Percentiles rank a stretch among this genome's conserved stretches.
Conservation (phyloP, 192 early-diverging fungal species). For the Coemansia furcata region DNA sequence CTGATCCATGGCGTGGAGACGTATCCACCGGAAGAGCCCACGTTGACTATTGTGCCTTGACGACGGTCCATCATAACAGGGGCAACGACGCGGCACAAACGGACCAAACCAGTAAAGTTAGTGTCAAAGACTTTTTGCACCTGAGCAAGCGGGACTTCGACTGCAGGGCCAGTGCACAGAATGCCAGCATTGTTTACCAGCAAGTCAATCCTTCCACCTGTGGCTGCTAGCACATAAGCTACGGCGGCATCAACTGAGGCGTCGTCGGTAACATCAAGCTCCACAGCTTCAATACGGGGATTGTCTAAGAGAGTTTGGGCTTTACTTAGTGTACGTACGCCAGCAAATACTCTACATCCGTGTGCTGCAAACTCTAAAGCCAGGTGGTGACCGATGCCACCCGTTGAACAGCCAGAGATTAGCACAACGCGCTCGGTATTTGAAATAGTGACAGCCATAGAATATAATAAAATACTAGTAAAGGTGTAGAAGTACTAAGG, state of each 20-base stretch:
- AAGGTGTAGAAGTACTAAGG: neutral
- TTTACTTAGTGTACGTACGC: conserved; percentile 12
- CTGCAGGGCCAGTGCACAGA: conserved; percentile 51
- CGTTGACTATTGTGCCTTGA: conserved; percentile 59
- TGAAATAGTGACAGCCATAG: neutral
- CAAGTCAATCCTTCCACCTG: conserved; percentile 53
- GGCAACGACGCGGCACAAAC: conserved; percentile 54
- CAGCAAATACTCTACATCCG: conserved; percentile 36
- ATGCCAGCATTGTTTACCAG: conserved; percentile 74
- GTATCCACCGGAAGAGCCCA: conserved; percentile 67
- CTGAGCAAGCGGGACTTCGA: conserved; percentile 39
- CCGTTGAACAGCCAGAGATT: conserved; percentile 69
- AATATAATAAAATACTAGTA: neutral
- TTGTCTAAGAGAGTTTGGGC: neutral
- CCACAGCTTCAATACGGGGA: neutral
- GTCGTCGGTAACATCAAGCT: conserved; percentile 31
- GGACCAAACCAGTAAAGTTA: conserved; percentile 59
- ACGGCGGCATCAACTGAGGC: conserved; percentile 26
- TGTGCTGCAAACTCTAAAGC: conserved; percentile 32
- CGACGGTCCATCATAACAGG: conserved; percentile 58
- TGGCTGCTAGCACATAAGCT: conserved; percentile 8
- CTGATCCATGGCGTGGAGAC: conserved; percentile 60
- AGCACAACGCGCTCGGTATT: conserved; percentile 55
- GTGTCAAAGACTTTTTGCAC: conserved; percentile 57
- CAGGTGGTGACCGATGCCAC: conserved; percentile 60